phyloP scores from a whole-genome alignment of 2,329 filamentous ascomycete species.

The Diaporthe helianthi region DNA sequence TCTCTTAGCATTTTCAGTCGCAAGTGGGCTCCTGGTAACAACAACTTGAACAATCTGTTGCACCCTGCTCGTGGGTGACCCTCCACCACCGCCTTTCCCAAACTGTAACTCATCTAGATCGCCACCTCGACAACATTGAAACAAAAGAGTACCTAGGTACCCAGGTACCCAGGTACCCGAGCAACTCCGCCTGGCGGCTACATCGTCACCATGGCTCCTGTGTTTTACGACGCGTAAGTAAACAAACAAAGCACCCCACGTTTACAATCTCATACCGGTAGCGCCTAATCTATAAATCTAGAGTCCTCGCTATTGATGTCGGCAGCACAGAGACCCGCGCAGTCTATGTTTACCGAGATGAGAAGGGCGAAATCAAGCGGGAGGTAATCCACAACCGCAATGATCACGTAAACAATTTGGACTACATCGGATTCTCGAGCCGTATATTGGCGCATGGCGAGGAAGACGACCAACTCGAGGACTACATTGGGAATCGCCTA shows the following conservation, averaged over 20 bases:
- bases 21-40: background rate
- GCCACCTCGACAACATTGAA: background rate
- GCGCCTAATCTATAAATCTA: background rate
- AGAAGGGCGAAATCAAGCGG: background rate
- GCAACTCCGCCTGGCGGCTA: background rate
- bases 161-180: too few relatives aligned
- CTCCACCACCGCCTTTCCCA: background rate
- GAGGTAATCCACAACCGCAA: background rate
- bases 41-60: background rate
- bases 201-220: background rate
- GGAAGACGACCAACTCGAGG: background rate
- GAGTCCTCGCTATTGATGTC: background rate
- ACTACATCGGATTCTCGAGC: background rate
- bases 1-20: background rate
- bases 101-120: too few relatives aligned
- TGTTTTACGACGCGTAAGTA: background rate
- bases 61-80: too few relatives aligned
- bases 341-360: background rate
- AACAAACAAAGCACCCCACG: background rate
- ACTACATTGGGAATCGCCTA: background rate
- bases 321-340: background rate
- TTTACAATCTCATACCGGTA: rapidly evolving
- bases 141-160: too few relatives aligned
- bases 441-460: background rate
- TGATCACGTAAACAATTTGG: background rate